Percentiles rank a stretch among this genome's conserved stretches.
Evolutionary conservation across 176 grass and related monocot species (phyloP).

Genomic region (Lolium multiflorum): DNA sequence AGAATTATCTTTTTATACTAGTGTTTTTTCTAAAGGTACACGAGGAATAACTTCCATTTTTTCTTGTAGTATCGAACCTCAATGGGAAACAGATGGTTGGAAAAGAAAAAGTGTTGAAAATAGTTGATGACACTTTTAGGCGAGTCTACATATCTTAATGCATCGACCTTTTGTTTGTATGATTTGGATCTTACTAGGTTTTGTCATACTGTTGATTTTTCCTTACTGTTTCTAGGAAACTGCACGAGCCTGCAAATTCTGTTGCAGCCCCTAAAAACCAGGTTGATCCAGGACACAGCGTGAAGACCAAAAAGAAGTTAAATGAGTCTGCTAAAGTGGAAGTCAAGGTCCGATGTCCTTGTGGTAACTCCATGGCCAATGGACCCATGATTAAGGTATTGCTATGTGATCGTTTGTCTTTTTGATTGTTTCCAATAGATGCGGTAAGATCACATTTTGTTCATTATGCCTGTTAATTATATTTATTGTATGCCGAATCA

Average conservation of each 20-base stretch:
- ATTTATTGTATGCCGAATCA: conserved; percentile 28
- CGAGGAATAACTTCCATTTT: not conserved
- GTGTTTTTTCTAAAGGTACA: conserved; percentile 19
- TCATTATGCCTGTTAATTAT: conserved; percentile 11
- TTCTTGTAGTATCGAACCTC: conserved; percentile 53
- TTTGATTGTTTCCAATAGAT: not conserved
- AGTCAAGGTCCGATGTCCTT: conserved; percentile 74
- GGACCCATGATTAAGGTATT: conserved; percentile 77
- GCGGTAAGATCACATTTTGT: conserved; percentile 25
- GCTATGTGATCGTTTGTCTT: not conserved
- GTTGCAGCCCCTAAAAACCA: conserved; percentile 49
- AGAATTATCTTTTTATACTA: not conserved
- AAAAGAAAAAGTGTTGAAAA: conserved; percentile 61
- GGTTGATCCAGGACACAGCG: conserved; percentile 35
- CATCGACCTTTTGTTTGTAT: not conserved
- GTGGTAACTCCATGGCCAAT: conserved; percentile 56
- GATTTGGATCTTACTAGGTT: conserved; percentile 8
- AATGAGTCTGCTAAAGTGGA: conserved; percentile 50
- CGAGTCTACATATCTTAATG: conserved; percentile 32
- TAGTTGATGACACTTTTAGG: conserved; percentile 81
- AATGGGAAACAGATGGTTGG: conserved; percentile 43
- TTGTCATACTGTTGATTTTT: conserved; percentile 24
- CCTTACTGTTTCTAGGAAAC: conserved; percentile 72
- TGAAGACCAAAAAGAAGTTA: conserved; percentile 63
- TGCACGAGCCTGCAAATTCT: conserved; percentile 59